Evolutionary conservation across 208 protist genomes (phyloP), one percentile per base, ranked within the genome.

Genomic region (Endotrypanum monterogeii): DNA sequence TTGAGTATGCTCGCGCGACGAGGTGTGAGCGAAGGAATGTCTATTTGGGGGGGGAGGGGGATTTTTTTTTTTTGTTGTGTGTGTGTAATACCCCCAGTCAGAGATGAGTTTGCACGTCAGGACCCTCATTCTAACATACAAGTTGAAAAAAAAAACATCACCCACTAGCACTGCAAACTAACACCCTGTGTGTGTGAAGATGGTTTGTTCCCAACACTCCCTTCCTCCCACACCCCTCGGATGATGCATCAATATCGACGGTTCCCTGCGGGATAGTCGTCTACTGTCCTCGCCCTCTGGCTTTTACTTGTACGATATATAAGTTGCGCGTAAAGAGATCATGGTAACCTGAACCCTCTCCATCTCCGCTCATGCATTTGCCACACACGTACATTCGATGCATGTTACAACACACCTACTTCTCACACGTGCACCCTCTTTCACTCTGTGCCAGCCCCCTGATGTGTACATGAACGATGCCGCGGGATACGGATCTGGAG

Each of bases 401-500:
- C 37, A 65, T 39, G 20, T 62, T 32, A 25, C 30, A 8, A 39
- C 56, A 48, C 44, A 48, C 41, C 3, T 9, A 46, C 41, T 14
- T 1, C 37, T 25, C 39, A 37, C 67, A 4, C 55, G 65, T 3
- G 12, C 56, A 20, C 56, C 18, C 44, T 65, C 12, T 48, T 20
- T 35, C 57, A 58, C 41, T 54, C 8, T 39, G 58, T 37, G n/a
- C 44, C 35, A 71, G 56, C 32, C 51, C 57, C 78, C 67, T 28
- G 20, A 18, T 41, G 11, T 32, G 51, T 11, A 46, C 37, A 39
- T 65, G 37, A 39, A 28, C 8, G n/a, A 80, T 80, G 76, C 67
- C 71, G 37, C 68, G 30, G 6, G 58, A 81, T 5, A 28, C 54
- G 14, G 76, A 81, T 44, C 48, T 44, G 20, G 76, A 86, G 25